A percentile compares a stretch with the other conserved stretches of the same genome.
phyloP scores from a whole-genome alignment of 208 protist genomes.

The Leishmania lainsoni region DNA sequence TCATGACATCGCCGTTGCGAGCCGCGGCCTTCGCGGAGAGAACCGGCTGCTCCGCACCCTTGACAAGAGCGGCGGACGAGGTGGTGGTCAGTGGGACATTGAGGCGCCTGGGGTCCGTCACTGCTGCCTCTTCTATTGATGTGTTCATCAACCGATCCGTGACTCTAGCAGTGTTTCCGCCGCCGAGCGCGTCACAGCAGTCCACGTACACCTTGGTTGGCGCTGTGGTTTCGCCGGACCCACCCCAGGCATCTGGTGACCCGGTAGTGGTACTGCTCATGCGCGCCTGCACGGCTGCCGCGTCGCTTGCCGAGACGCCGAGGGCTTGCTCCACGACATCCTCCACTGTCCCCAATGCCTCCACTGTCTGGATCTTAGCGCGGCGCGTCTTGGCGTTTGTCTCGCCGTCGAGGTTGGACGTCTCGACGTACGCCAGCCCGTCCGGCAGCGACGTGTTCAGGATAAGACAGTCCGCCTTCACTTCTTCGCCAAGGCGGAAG shows the following conservation, averaged over 20 bases:
- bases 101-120: background rate
- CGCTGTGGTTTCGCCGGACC: background rate
- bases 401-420: constrained; percentile 92
- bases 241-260: background rate
- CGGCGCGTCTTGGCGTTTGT: constrained; percentile 88
- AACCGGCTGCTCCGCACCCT: background rate
- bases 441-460: constrained; percentile 76
- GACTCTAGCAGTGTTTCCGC: background rate
- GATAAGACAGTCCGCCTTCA: constrained; percentile 87
- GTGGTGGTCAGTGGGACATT: background rate
- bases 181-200: constrained; percentile 9
- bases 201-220: background rate
- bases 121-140: background rate
- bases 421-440: constrained; percentile 90
- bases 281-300: constrained; percentile 17
- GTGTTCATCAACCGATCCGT: background rate
- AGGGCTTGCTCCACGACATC: constrained; percentile 61
- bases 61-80: background rate
- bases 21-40: background rate
- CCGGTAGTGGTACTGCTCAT: constrained; percentile 12
- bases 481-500: constrained; percentile 59
- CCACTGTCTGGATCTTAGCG: constrained; percentile 64
- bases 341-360: constrained; percentile 69
- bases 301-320: constrained; percentile 19
- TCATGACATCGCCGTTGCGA: background rate